Conservation (phyloP, 257 asterid genomes). For the Scutellaria galericulata region DNA sequence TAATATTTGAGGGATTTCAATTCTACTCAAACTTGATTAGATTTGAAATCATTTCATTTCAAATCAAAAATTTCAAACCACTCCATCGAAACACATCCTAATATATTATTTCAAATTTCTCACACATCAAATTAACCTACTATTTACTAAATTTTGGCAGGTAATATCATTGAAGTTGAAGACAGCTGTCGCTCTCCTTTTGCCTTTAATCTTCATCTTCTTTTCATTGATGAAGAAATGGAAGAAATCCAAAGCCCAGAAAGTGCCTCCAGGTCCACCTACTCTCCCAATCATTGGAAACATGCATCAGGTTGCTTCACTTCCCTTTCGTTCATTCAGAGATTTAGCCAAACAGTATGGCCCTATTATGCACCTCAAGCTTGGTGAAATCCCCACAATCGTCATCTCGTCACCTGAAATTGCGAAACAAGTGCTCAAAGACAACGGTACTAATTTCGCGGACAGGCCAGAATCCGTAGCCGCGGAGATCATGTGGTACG, state of each 20-base stretch:
- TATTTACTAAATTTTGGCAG: too few species aligned
- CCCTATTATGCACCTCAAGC: slow-evolving; percentile 26
- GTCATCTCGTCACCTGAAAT: slow-evolving; percentile 15
- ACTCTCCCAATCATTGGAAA: slow-evolving; percentile 15
- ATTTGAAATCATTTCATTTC: too few species aligned
- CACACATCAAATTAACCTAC: too few species aligned
- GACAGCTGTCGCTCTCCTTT: neutral
- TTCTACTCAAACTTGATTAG: too few species aligned
- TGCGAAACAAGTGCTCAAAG: slow-evolving; percentile 4
- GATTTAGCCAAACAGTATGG: neutral
- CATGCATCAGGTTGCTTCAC: neutral
- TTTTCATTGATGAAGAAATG: neutral
- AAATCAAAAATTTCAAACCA: too few species aligned
- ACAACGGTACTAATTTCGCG: slow-evolving; percentile 1
- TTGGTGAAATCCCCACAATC: neutral
- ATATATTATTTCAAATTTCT: too few species aligned
- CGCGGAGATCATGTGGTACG: slow-evolving; percentile 32
- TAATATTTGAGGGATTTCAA: too few species aligned
- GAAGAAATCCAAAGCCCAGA: neutral
- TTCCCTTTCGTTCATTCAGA: slow-evolving; percentile 19
- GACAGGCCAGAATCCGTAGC: slow-evolving; percentile 1
- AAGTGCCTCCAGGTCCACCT: slow-evolving; percentile 10
- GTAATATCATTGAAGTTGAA: too few species aligned
- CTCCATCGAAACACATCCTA: too few species aligned
- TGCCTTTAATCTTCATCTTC: neutral